A percentile compares a stretch with the other conserved stretches of the same genome.
Evolutionary conservation across 257 asterid species (phyloP).

Genomic region (Nicotiana attenuata): DNA sequence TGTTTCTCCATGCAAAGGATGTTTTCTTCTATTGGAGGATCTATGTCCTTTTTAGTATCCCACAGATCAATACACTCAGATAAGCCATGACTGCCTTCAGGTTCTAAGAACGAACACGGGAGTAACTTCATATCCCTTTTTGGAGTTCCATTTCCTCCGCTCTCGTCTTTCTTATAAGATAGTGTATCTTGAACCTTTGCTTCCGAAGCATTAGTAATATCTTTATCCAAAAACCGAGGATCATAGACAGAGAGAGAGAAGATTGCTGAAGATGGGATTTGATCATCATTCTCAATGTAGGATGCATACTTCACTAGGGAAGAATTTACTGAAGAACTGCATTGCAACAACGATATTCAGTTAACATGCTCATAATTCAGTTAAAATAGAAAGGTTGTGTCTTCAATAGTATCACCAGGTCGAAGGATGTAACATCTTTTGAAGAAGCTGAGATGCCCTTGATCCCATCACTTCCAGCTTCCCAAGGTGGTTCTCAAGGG

Average conservation of each 20-base stretch:
- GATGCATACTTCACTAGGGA: constrained; percentile 32
- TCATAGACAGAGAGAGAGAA: constrained; percentile 58
- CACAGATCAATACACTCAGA: constrained; percentile 41
- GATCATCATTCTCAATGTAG: constrained; percentile 22
- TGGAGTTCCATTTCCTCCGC: constrained; percentile 15
- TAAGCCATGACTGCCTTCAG: constrained; percentile 24
- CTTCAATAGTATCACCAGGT: constrained; percentile 38
- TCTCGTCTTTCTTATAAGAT: constrained; percentile 29
- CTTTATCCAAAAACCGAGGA: constrained; percentile 49
- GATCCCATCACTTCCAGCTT: constrained; percentile 70
- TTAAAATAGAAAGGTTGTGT: constrained; percentile 9
- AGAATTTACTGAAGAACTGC: constrained; percentile 35
- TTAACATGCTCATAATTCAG: constrained; percentile 1
- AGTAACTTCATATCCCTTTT: not conserved
- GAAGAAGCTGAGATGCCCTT: constrained; percentile 48
- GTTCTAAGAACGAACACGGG: constrained; percentile 21
- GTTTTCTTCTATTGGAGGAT: constrained; percentile 72
- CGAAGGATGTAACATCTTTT: constrained; percentile 58
- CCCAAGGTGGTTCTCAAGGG: constrained; percentile 74
- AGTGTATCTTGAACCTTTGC: constrained; percentile 19
- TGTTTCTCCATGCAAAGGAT: constrained; percentile 60
- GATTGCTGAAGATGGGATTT: constrained; percentile 39
- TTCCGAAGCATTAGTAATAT: constrained; percentile 18
- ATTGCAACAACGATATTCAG: constrained; percentile 14
- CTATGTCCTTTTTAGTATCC: constrained; percentile 51